Evolutionary conservation across 1,139 yeast genomes (phyloP), one percentile per base, ranked within the genome.

Genomic region (Magnusiomyces tetraspermus): DNA sequence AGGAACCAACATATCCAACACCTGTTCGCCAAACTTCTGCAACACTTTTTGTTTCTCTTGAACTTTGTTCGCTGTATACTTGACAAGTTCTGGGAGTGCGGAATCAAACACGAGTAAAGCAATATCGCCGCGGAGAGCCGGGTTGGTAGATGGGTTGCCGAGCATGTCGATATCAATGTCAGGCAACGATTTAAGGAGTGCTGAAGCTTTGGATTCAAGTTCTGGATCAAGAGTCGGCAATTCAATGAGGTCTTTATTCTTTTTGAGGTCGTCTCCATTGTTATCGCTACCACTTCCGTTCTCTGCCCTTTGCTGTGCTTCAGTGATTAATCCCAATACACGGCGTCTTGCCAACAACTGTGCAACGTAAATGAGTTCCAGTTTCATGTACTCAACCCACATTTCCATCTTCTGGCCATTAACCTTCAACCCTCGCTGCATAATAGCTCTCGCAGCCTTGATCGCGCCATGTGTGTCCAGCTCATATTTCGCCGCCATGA

Each of bases 401-500:
- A 94, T 74, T 54, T 77, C 78, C 10, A 48, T 21, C 19, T 74
- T 67, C 1, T 84, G 78, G 50, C 87, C 92, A 64, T 92, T 90
- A 65, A 94, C 84, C 65, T 96, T 77, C 48, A 94, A 73, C 37
- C 85, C 95, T 60, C 87, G 78, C 67, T 90, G 97, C 70, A 90
- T 82, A 47, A 92, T 76, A 13, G 80, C 78, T 69, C 99, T 78
- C 19, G 97, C 94, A 46, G 95, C 94, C 64, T 85, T 81, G 52
- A 95, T 89, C 62, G 89, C 86, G 50, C 92, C 86, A 68, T 92
- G 89, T 44, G 77, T 78, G 62, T 92, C 96, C 62, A 87, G 83
- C 70, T 94, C 97, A 68, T 88, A 89, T 65, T 87, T 87, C 48
- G 97, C 97, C 24, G 97, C 97, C 63, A 89, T 79, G 51, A 92